Conservation (phyloP, 257 asterid species). For the Agastache rugosa region DNA sequence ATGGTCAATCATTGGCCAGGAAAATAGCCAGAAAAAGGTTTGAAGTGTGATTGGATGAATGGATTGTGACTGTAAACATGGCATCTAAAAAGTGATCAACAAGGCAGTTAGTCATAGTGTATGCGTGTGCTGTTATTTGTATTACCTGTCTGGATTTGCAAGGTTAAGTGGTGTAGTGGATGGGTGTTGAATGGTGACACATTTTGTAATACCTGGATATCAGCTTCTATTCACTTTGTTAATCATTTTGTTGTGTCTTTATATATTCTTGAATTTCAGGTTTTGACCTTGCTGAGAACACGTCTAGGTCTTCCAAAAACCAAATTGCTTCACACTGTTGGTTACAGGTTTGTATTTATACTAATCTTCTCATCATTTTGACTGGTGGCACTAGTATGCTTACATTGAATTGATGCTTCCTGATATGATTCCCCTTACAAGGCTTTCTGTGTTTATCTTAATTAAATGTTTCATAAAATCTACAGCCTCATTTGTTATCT, state of each 20-base stretch:
- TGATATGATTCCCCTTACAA: background rate
- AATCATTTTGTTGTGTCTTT: background rate
- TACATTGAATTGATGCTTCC: background rate
- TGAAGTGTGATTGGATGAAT: background rate
- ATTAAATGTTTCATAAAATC: background rate
- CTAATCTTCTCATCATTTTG: background rate
- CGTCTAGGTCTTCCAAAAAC: conserved; percentile 58
- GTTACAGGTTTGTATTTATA: conserved; percentile 52
- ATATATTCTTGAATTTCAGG: conserved; percentile 44
- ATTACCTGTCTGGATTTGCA: background rate
- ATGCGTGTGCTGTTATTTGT: background rate
- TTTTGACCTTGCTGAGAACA: conserved; percentile 58
- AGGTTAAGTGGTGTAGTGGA: conserved; percentile 3
- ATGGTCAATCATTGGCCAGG: background rate
- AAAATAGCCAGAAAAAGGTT: background rate
- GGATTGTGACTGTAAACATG: background rate
- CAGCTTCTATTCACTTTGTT: background rate
- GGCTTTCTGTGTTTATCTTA: background rate
- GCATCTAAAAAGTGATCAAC: background rate
- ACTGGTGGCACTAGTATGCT: background rate
- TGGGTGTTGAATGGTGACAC: background rate
- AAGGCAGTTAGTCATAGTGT: background rate
- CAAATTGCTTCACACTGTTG: conserved; percentile 59
- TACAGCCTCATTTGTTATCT: background rate
- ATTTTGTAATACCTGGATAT: conserved; percentile 18